A percentile compares a stretch with the other conserved stretches of the same genome.
These are phyloP conservation scores for Beta lomatogona DNA, from an alignment of 179 eudicot genomes.

Conservation along the genomic window DNA sequence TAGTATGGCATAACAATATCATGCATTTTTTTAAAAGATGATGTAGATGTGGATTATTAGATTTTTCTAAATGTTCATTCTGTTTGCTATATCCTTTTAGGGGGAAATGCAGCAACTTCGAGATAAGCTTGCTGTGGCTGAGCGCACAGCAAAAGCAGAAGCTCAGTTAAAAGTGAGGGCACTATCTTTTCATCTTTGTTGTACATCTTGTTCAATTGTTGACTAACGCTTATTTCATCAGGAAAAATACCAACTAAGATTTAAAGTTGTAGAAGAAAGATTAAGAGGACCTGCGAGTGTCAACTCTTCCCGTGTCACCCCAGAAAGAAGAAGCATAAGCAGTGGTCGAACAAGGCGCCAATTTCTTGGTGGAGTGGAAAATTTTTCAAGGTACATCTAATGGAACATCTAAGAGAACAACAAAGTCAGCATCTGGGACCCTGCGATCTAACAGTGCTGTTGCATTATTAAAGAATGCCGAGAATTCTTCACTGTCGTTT, in stretches of 20 bases:
- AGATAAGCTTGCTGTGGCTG: slow-evolving; percentile 78
- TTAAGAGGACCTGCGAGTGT: slow-evolving; percentile 47
- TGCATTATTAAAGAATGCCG: slow-evolving; percentile 44
- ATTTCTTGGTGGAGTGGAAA: slow-evolving; percentile 68
- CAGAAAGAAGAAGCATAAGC: slow-evolving; percentile 54
- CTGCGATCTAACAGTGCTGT: slow-evolving; percentile 33
- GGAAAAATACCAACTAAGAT: slow-evolving; percentile 79
- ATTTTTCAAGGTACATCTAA: slow-evolving; percentile 53
- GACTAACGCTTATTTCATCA: slow-evolving; percentile 28
- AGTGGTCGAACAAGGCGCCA: slow-evolving; percentile 63
- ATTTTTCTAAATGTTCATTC: background rate
- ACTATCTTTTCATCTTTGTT: background rate
- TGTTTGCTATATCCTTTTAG: slow-evolving; percentile 28
- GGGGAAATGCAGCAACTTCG: slow-evolving; percentile 94
- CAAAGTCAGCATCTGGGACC: slow-evolving; percentile 42
- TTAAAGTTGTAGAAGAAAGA: slow-evolving; percentile 86
- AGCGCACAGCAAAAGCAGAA: slow-evolving; percentile 85
- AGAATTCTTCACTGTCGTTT: slow-evolving; percentile 43
- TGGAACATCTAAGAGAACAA: slow-evolving; percentile 47
- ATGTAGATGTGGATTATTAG: too few species aligned
- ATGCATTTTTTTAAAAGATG: background rate
- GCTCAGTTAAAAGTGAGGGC: slow-evolving; percentile 78
- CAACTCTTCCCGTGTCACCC: slow-evolving; percentile 36
- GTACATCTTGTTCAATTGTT: background rate
- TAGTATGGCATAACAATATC: background rate